A percentile compares a stretch with the other conserved stretches of the same genome.
phyloP scores from a whole-genome alignment of 2,329 filamentous ascomycete genomes.

The Cladosporium sp. region DNA sequence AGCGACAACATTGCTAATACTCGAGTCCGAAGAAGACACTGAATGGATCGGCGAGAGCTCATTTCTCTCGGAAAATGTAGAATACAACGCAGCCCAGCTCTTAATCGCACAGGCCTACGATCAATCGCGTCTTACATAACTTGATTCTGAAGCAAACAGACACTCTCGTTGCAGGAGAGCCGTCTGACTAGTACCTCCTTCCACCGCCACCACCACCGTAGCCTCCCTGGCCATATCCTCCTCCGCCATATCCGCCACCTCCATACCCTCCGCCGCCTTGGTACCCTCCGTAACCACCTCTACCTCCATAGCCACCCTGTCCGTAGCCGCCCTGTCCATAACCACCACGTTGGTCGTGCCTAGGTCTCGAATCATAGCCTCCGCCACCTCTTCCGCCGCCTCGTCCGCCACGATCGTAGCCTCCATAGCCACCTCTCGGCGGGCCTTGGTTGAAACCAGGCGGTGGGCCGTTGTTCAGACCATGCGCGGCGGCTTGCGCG shows the following conservation, averaged over 20 bases:
- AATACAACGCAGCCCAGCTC: too few species aligned
- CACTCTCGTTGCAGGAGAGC: too few species aligned
- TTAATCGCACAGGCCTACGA: too few species aligned
- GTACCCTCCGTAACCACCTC: constrained; percentile 23
- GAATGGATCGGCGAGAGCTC: too few species aligned
- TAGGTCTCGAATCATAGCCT: constrained; percentile 22
- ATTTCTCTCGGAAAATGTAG: too few species aligned
- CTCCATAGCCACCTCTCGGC: constrained; percentile 20
- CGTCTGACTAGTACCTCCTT: not conserved
- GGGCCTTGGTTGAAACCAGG: constrained; percentile 17
- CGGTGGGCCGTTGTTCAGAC: constrained; percentile 19
- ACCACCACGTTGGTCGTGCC: constrained; percentile 20
- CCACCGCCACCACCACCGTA: constrained; percentile 10
- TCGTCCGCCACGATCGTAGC: constrained; percentile 15
- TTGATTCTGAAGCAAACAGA: too few species aligned
- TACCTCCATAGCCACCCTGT: constrained; percentile 14
- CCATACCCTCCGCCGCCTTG: constrained; percentile 25
- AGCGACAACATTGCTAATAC: too few species aligned
- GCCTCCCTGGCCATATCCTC: constrained; percentile 10
- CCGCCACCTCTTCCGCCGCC: constrained; percentile 18
- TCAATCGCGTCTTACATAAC: too few species aligned
- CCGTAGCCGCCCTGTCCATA: constrained; percentile 14
- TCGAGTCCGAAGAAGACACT: too few species aligned
- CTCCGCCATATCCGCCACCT: constrained; percentile 16
- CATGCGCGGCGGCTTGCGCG: constrained; percentile 31